phyloP scores from a whole-genome alignment of 2,329 filamentous ascomycete species.

The Scorias spongiosa region DNA sequence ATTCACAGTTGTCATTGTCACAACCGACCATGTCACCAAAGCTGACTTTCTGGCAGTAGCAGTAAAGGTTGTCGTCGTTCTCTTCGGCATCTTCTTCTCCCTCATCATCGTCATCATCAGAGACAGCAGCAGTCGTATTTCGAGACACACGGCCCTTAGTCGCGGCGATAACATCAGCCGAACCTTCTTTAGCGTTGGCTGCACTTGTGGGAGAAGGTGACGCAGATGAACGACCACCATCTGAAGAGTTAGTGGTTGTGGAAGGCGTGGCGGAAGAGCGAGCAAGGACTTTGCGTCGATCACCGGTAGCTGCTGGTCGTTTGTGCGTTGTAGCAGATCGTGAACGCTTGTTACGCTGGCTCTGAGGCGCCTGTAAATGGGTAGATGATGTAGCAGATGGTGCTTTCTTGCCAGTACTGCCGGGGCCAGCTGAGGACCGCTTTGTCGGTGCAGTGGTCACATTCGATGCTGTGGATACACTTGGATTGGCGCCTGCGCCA shows the following conservation, averaged over 20 bases:
- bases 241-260: constrained; percentile 14
- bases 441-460: constrained; percentile 23
- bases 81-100: constrained; percentile 49
- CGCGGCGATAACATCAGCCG: neutral
- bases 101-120: constrained; percentile 24
- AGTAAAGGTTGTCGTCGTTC: constrained; percentile 64
- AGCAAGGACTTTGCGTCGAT: constrained; percentile 21
- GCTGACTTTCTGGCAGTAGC: constrained; percentile 67
- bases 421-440: constrained; percentile 5
- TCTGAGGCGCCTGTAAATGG: constrained; percentile 1
- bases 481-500: neutral
- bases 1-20: constrained; percentile 67
- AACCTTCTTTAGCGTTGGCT: constrained; percentile 8
- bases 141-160: neutral
- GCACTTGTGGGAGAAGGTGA: constrained; percentile 20
- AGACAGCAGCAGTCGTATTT: constrained; percentile 2
- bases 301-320: constrained; percentile 12
- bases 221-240: constrained; percentile 11
- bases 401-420: constrained; percentile 6
- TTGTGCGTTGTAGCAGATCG: constrained; percentile 2
- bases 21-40: constrained; percentile 83
- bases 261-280: constrained; percentile 15
- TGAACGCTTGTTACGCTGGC: neutral
- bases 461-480: neutral
- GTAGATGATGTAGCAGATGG: constrained; percentile 8